Evolutionary conservation across 2,329 filamentous ascomycete genomes (phyloP).

Genomic region (Clonostachys solani): DNA sequence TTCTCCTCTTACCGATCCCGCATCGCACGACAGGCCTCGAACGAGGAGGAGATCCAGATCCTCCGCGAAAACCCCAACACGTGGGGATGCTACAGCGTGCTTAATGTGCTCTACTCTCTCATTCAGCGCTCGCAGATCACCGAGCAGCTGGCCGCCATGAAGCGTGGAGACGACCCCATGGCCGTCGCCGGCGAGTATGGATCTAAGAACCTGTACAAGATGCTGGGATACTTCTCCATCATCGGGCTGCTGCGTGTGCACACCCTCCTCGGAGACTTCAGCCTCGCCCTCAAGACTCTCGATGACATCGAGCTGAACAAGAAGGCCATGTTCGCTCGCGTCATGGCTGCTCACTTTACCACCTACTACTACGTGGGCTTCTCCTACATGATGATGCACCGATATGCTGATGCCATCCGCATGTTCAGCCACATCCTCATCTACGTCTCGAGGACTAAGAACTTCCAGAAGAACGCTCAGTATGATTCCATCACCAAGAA

Average conservation of each 20-base stretch:
- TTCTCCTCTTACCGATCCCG: slow-evolving; percentile 97
- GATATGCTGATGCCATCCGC: slow-evolving; percentile 97
- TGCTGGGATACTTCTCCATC: slow-evolving; percentile 99
- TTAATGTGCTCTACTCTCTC: slow-evolving; percentile 98
- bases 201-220: slow-evolving; percentile 89
- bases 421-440: slow-evolving; percentile 99
- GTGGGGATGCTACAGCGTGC: slow-evolving; percentile 98
- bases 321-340: slow-evolving; percentile 99
- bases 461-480: slow-evolving; percentile 98
- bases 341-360: slow-evolving; percentile 99
- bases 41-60: slow-evolving; percentile 87
- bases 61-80: slow-evolving; percentile 97
- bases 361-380: slow-evolving; percentile 99
- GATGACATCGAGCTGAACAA: slow-evolving; percentile 99
- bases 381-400: slow-evolving; percentile 99
- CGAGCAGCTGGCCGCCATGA: slow-evolving; percentile 93
- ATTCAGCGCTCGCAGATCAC: slow-evolving; percentile 98
- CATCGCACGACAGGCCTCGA: slow-evolving; percentile 76
- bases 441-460: slow-evolving; percentile 98
- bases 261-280: slow-evolving; percentile 95
- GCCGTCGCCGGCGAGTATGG: slow-evolving; percentile 94
- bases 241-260: slow-evolving; percentile 95
- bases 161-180: slow-evolving; percentile 85
- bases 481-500: slow-evolving; percentile 99
- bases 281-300: slow-evolving; percentile 94